Percentiles rank a stretch among this genome's conserved stretches.
These are phyloP conservation scores for Kockiozyma suomiensis DNA, from an alignment of 805 yeast species.

Conservation along the genomic window DNA sequence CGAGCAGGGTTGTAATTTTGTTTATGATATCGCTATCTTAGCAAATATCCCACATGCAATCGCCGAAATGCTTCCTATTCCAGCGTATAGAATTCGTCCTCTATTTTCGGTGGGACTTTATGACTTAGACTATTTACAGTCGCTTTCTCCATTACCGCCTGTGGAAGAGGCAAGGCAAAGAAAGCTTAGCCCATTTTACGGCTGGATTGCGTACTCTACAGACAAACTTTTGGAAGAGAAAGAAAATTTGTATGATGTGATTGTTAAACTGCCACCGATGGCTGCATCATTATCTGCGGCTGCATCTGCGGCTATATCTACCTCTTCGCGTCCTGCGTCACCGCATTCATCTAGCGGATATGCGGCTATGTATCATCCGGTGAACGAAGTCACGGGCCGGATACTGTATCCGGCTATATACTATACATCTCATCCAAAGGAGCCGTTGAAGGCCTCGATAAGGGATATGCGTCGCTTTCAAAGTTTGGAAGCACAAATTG, in stretches of 20 bases:
- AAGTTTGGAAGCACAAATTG: constrained; percentile 29
- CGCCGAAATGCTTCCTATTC: constrained; percentile 42
- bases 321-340: constrained; percentile 18
- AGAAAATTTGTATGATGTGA: constrained; percentile 21
- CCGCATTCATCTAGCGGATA: constrained; percentile 15
- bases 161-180: constrained; percentile 28
- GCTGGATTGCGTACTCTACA: constrained; percentile 34
- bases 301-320: constrained; percentile 10
- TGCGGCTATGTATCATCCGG: constrained; percentile 13
- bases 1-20: constrained; percentile 51
- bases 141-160: constrained; percentile 22
- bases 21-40: constrained; percentile 62
- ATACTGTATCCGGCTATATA: constrained; percentile 22
- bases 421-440: constrained; percentile 8
- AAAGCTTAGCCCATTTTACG: constrained; percentile 19
- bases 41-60: constrained; percentile 65
- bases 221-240: constrained; percentile 28
- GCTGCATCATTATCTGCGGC: constrained; percentile 26
- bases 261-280: constrained; percentile 27
- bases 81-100: constrained; percentile 30
- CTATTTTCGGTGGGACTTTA: constrained; percentile 26
- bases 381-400: constrained; percentile 4
- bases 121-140: constrained; percentile 26
- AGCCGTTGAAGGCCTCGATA: constrained; percentile 19
- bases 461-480: constrained; percentile 34